Percentiles rank a stretch among this genome's conserved stretches.
Evolutionary conservation across 1,284 basidiomycete genomes (phyloP).

Genomic region (Cutaneotrichosporon curvatum): DNA sequence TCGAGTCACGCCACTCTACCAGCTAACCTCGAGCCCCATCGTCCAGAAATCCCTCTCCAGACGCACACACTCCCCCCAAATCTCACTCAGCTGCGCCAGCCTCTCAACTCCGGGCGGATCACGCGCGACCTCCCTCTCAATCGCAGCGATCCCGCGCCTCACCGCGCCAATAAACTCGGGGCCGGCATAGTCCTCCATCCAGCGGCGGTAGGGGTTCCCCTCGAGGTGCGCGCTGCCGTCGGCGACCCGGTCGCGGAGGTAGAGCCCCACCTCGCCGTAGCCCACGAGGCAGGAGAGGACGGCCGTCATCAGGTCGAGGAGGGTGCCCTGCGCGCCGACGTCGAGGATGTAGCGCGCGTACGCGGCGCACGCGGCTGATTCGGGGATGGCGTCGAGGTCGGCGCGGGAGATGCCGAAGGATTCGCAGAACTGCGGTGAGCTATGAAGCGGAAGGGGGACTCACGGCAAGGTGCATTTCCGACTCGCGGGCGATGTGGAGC

Average conservation of each 20-base stretch:
- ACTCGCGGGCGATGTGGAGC: conserved; percentile 61
- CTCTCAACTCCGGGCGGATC: conserved; percentile 61
- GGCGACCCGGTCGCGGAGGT: conserved; percentile 57
- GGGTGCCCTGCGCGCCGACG: conserved; percentile 64
- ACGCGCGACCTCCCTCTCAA: conserved; percentile 56
- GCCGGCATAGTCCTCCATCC: conserved; percentile 79
- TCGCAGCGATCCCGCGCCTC: conserved; percentile 57
- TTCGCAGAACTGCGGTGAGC: conserved; percentile 53
- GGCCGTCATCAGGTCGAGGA: conserved; percentile 67
- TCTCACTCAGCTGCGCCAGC: conserved; percentile 60
- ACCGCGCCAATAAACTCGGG: conserved; percentile 65
- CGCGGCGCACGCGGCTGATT: conserved; percentile 65
- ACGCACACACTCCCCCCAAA: conserved; percentile 71
- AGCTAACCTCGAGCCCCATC: conserved; percentile 31
- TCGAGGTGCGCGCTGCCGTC: conserved; percentile 54
- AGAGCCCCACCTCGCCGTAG: conserved; percentile 89
- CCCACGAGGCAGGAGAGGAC: conserved; percentile 81
- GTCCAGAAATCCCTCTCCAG: conserved; percentile 90
- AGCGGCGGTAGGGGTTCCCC: conserved; percentile 62
- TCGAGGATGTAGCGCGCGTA: conserved; percentile 83
- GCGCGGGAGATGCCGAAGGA: conserved; percentile 59
- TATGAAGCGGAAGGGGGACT: conserved; percentile 6
- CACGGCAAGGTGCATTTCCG: conserved; percentile 59
- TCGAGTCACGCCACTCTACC: conserved; percentile 7
- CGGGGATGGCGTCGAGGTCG: conserved; percentile 58